These are phyloP conservation scores for Penicilliopsis zonata DNA, from an alignment of 495 filamentous ascomycete genomes.

Conservation along the genomic window DNA sequence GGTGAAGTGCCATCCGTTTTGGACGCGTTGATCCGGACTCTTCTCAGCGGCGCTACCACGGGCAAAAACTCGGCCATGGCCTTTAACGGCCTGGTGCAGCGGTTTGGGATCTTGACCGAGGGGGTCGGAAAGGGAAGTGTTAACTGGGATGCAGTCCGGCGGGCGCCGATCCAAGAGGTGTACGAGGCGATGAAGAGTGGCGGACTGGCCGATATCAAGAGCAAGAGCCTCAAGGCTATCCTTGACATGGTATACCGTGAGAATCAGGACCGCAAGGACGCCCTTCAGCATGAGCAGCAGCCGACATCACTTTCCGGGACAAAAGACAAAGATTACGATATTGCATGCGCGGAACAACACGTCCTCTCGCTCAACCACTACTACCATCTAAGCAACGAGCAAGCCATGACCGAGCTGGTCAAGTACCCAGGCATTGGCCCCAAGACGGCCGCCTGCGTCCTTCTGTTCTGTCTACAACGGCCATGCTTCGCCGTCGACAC, in stretches of 20 bases:
- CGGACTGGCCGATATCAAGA: constrained; percentile 57
- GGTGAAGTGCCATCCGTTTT: constrained; percentile 89
- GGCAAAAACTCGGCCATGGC: constrained; percentile 54
- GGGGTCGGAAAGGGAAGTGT: constrained; percentile 67
- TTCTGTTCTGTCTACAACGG: constrained; percentile 65
- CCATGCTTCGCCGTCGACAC: constrained; percentile 81
- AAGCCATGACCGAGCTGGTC: constrained; percentile 61
- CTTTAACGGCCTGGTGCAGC: constrained; percentile 56
- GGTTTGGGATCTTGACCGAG: constrained; percentile 51
- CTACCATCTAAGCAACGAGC: constrained; percentile 49
- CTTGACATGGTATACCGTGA: constrained; percentile 70
- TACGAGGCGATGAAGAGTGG: constrained; percentile 62
- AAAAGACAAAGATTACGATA: constrained; percentile 35
- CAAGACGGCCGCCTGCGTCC: constrained; percentile 82
- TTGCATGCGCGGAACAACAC: constrained; percentile 41
- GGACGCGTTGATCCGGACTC: constrained; percentile 75
- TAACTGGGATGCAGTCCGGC: constrained; percentile 74
- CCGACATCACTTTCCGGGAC: constrained; percentile 1
- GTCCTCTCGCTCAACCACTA: constrained; percentile 69
- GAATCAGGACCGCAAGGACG: constrained; percentile 37
- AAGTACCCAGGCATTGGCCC: constrained; percentile 78
- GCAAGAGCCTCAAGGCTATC: constrained; percentile 66
- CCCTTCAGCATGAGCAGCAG: constrained; percentile 13
- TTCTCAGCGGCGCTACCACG: constrained; percentile 66
- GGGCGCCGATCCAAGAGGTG: constrained; percentile 48